phyloP scores from a whole-genome alignment of 108 stramenopile genomes.

The Skeletonema tropicum region DNA sequence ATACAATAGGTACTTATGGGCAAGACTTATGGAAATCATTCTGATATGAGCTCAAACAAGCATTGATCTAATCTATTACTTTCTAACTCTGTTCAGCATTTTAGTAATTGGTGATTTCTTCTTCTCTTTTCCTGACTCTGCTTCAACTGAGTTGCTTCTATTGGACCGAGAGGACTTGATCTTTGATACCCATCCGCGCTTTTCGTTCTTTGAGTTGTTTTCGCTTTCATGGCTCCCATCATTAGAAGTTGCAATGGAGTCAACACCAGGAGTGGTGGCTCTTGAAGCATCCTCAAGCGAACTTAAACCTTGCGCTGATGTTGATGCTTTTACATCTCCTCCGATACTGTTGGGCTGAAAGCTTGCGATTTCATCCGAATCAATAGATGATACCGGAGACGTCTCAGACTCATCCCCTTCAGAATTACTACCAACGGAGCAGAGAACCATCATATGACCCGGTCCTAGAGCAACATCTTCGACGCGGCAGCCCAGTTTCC shows the following conservation, averaged over 20 bases:
- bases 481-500: slow-evolving; percentile 42
- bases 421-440: slow-evolving; percentile 24
- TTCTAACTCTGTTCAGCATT: slow-evolving; percentile 4
- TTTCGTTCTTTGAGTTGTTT: slow-evolving; percentile 24
- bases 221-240: neutral
- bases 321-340: slow-evolving; percentile 5
- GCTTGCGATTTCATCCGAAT: slow-evolving; percentile 10
- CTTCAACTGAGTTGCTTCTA: slow-evolving; percentile 4
- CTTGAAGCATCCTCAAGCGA: slow-evolving; percentile 18
- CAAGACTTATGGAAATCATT: too few relatives aligned
- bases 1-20: too few relatives aligned
- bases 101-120: slow-evolving; percentile 32
- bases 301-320: slow-evolving; percentile 20
- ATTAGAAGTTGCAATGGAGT: slow-evolving; percentile 15
- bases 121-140: slow-evolving; percentile 27
- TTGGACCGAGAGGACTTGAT: slow-evolving; percentile 30
- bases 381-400: slow-evolving; percentile 1
- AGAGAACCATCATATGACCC: slow-evolving; percentile 53
- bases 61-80: neutral
- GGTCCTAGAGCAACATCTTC: slow-evolving; percentile 52
- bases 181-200: slow-evolving; percentile 34
- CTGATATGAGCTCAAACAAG: neutral
- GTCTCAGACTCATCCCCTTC: slow-evolving; percentile 16
- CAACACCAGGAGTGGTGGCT: slow-evolving; percentile 10
- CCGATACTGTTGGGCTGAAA: neutral